Base-by-base conservation (phyloP, 768 basidiomycete species). In the Leccinum subgranulosum region DNA sequence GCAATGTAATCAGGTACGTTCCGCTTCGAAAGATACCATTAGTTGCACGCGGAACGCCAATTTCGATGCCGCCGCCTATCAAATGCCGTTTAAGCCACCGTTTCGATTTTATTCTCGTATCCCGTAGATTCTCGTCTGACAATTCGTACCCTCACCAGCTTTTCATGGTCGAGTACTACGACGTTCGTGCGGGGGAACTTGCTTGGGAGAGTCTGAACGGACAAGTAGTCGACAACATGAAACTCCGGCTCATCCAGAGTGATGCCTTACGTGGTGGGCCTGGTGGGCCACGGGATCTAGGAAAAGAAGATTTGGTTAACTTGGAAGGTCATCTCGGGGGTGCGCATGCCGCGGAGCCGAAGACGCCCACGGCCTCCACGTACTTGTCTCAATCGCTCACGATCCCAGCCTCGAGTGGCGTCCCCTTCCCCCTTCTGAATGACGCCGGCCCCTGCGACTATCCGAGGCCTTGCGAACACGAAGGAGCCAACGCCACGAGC, bases 121-220 rank as follows among this genome's bases (percentile, higher is more conserved):
- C n/a, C 28, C 27, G 25, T 54, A 48, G 29, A 33, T 49, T 53
- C 36, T 17, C 9, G 17, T 59, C 66, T 70, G 27, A 72, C 65
- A 12, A 19, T 12, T 62, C 56, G 27, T 55, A 46, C 57, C 10
- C 51, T 51, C 27, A 34, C 6, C 58, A 78, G 70, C 70, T 78
- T 28, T 90, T 84, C 69, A 73, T 72, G 41, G 81, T 85, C 52
- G 88, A 90, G 60, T 93, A 82, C 67, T 87, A 79, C 65, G 88
- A 92, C 64, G 76, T 82, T 27, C 78, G 87, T 25, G 78, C 80
- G 39, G 84, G 87, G 6, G 72, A 76, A 39, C 64, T 67, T 11
- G 88, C 89, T 14, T 79, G 75, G 63, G 69, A 72, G 48, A 74
- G 74, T 47, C 72, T 92, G 19, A 66, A 87, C 49, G 77, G 77